A percentile compares a stretch with the other conserved stretches of the same genome.
These are phyloP conservation scores for Trichoderma sp. DNA, from an alignment of 2,329 filamentous ascomycete species.

Conservation along the genomic window DNA sequence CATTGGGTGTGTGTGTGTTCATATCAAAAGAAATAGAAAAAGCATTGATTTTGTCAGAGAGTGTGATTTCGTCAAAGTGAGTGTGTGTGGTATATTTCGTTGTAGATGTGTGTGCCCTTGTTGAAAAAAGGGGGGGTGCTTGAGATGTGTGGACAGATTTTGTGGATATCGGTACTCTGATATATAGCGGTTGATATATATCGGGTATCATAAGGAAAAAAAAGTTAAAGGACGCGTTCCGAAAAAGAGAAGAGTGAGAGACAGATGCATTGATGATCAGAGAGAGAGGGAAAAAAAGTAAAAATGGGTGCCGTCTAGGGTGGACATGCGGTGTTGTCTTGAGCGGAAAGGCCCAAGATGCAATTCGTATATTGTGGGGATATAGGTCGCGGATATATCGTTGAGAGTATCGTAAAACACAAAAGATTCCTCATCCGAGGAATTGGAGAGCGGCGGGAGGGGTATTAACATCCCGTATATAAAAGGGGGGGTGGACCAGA, in stretches of 20 bases:
- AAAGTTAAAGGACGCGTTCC: not conserved
- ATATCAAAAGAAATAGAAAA: not conserved
- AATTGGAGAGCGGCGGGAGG: not conserved
- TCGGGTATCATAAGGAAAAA: constrained; percentile 11
- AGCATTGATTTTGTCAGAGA: not conserved
- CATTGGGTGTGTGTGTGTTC: not conserved
- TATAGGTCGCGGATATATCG: not conserved
- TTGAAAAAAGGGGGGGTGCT: not conserved
- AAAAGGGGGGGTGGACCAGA: constrained; percentile 30
- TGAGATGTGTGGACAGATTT: not conserved
- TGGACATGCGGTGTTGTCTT: not conserved
- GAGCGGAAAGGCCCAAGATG: not conserved
- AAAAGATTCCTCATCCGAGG: not conserved
- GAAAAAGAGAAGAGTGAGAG: not conserved
- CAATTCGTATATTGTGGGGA: not conserved
- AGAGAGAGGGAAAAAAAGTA: not conserved
- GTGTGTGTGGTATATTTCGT: not conserved
- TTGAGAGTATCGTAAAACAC: not conserved
- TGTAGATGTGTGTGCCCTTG: not conserved
- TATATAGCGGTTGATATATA: constrained; percentile 11
- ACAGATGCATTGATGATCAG: not conserved
- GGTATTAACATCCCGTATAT: constrained; percentile 22
- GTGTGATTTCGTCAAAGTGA: not conserved
- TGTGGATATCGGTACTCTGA: constrained; percentile 1
- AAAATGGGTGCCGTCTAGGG: not conserved